Evolutionary conservation across 2,329 filamentous ascomycete genomes (phyloP).

Genomic region (Tolypocladium album): DNA sequence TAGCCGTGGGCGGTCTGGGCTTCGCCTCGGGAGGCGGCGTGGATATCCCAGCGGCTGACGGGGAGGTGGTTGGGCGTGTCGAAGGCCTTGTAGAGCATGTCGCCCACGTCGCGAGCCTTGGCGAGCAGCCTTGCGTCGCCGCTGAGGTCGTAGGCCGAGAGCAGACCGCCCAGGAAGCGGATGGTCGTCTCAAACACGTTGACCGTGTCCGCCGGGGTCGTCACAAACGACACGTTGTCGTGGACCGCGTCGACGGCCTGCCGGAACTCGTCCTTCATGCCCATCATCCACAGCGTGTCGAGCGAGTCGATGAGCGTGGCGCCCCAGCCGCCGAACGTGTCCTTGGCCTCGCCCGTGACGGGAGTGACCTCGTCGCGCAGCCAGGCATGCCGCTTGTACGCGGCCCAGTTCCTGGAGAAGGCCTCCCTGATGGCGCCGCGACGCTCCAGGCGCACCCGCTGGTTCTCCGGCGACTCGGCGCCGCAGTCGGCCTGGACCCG

Average conservation of each 20-base stretch:
- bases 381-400: constrained; percentile 43
- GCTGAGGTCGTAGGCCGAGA: constrained; percentile 39
- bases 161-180: constrained; percentile 39
- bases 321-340: constrained; percentile 42
- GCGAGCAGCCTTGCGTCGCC: constrained; percentile 28
- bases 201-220: constrained; percentile 28
- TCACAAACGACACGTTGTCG: constrained; percentile 35
- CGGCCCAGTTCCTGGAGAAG: constrained; percentile 34
- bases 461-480: constrained; percentile 6
- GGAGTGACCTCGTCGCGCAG: constrained; percentile 40
- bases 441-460: constrained; percentile 20
- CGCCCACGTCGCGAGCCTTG: constrained; percentile 39
- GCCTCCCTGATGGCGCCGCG: constrained; percentile 28
- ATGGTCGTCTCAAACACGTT: constrained; percentile 46
- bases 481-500: constrained; percentile 5
- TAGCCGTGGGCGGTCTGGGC: constrained; percentile 6
- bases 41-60: constrained; percentile 17
- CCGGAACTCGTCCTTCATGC: constrained; percentile 42
- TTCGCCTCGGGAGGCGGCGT: constrained; percentile 13
- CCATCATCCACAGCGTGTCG: constrained; percentile 55
- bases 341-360: constrained; percentile 30
- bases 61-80: constrained; percentile 41
- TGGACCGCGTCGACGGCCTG: constrained; percentile 37
- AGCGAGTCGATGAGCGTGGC: constrained; percentile 50
- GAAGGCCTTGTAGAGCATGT: constrained; percentile 41